Conservation (phyloP, 2,329 filamentous ascomycete species). For the Fusarium brachygibbosum region DNA sequence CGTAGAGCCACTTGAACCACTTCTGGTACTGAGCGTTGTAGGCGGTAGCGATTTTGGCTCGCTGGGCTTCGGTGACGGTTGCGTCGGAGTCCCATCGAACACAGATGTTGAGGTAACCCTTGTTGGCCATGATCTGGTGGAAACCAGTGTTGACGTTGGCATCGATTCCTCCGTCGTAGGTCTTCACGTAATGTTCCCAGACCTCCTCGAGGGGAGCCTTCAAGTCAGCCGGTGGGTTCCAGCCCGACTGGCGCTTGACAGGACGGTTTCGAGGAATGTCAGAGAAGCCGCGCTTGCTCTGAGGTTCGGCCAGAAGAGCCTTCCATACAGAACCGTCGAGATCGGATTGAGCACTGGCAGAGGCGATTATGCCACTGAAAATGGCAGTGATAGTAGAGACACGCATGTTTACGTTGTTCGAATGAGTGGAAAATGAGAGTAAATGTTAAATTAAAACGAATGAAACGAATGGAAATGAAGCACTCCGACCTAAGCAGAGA, state of each 20-base stretch:
- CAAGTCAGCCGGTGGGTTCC: conserved; percentile 34
- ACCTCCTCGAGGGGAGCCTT: conserved; percentile 31
- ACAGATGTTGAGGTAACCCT: conserved; percentile 53
- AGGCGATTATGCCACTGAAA: conserved; percentile 17
- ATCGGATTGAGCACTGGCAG: conserved; percentile 30
- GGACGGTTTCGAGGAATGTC: conserved; percentile 30
- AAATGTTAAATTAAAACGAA: neutral
- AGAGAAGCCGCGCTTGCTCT: neutral
- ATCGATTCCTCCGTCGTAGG: conserved; percentile 32
- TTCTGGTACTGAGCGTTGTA: conserved; percentile 56
- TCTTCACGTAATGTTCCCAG: conserved; percentile 35
- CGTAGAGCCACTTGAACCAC: conserved; percentile 59
- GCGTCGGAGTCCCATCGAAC: conserved; percentile 60
- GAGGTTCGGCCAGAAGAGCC: conserved; percentile 21
- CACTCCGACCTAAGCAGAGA: neutral
- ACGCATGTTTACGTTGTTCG: neutral
- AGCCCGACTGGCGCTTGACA: conserved; percentile 36
- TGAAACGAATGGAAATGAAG: neutral
- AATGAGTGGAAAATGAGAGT: neutral
- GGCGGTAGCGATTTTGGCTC: conserved; percentile 53
- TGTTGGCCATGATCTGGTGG: conserved; percentile 50
- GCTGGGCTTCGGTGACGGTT: conserved; percentile 54
- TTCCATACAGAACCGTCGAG: conserved; percentile 38
- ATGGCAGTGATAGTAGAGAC: neutral
- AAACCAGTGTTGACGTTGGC: conserved; percentile 51